A percentile compares a stretch with the other conserved stretches of the same genome.
Evolutionary conservation across 2,329 filamentous ascomycete genomes (phyloP).

Genomic region (Trichophyton schoenleinii): DNA sequence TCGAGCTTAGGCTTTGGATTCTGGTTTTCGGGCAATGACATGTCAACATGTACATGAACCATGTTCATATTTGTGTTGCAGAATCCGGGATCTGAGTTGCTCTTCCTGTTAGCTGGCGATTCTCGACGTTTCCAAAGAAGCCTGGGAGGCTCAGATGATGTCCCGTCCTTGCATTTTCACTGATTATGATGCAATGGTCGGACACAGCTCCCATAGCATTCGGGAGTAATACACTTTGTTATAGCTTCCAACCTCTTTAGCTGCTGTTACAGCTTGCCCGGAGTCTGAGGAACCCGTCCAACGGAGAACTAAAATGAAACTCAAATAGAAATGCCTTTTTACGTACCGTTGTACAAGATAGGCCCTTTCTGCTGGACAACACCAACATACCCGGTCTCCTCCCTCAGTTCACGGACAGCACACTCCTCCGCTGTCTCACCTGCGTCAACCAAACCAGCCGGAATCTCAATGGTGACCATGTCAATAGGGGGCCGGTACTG

Average conservation of each 20-base stretch:
- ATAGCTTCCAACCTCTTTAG: too few relatives aligned
- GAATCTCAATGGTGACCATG: conserved; percentile 47
- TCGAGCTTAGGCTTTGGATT: conserved; percentile 58
- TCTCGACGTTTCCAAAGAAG: background rate
- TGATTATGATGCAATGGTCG: too few relatives aligned
- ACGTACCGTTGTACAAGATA: conserved; percentile 35
- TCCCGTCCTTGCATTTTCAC: too few relatives aligned
- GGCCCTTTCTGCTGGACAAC: conserved; percentile 30
- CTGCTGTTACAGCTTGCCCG: too few relatives aligned
- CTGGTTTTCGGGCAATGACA: conserved; percentile 55
- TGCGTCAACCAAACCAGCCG: conserved; percentile 47
- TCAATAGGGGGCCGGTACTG: conserved; percentile 50
- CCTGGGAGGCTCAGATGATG: too few relatives aligned
- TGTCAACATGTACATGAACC: conserved; percentile 62
- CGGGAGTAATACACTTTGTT: too few relatives aligned
- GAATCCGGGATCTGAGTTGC: conserved; percentile 34
- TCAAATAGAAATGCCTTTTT: background rate
- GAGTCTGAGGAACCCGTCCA: background rate
- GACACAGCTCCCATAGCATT: too few relatives aligned
- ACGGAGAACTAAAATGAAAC: background rate
- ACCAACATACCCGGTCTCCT: conserved; percentile 52
- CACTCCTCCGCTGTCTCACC: conserved; percentile 45
- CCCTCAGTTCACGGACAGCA: conserved; percentile 46
- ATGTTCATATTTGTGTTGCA: conserved; percentile 40
- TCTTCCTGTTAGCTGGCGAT: background rate